Evolutionary conservation across 176 grass and related monocot species (phyloP).

Genomic region (Coix lacrymajobi): DNA sequence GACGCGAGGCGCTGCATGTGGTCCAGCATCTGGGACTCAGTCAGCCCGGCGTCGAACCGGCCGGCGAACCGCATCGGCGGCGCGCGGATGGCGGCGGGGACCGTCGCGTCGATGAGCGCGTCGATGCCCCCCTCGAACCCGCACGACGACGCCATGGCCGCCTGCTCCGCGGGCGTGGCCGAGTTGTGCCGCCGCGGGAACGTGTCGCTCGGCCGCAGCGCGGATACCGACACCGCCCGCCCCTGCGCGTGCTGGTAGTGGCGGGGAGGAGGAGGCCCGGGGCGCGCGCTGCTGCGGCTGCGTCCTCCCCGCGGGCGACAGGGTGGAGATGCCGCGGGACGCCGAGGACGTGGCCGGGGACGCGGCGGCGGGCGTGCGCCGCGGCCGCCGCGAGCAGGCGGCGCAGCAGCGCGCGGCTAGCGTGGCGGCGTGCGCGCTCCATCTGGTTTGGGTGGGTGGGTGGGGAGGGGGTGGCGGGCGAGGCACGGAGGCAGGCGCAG

Average conservation of each 20-base stretch:
- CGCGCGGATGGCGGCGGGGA: slow-evolving; percentile 58
- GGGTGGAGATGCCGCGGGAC: slow-evolving; percentile 42
- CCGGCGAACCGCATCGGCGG: slow-evolving; percentile 48
- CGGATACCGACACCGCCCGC: slow-evolving; percentile 31
- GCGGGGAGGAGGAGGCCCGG: neutral
- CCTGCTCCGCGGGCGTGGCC: slow-evolving; percentile 64
- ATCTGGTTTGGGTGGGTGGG: slow-evolving; percentile 16
- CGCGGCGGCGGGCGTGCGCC: neutral
- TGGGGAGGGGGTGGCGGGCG: neutral
- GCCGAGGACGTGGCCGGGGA: slow-evolving; percentile 21
- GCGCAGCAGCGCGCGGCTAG: slow-evolving; percentile 63
- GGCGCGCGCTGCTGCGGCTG: neutral
- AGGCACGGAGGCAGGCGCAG: neutral
- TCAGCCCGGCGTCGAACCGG: slow-evolving; percentile 75
- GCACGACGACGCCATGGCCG: slow-evolving; percentile 58
- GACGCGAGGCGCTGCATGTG: slow-evolving; percentile 79
- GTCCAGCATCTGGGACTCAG: slow-evolving; percentile 83
- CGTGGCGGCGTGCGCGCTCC: slow-evolving; percentile 83
- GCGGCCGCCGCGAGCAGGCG: slow-evolving; percentile 50
- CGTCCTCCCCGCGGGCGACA: neutral
- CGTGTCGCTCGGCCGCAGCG: slow-evolving; percentile 86
- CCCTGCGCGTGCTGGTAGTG: slow-evolving; percentile 40
- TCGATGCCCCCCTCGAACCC: slow-evolving; percentile 65
- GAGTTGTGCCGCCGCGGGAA: slow-evolving; percentile 95
- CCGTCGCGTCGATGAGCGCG: slow-evolving; percentile 78